Conservation (phyloP, 495 filamentous ascomycete species). For the Penicillium malachiteum region DNA sequence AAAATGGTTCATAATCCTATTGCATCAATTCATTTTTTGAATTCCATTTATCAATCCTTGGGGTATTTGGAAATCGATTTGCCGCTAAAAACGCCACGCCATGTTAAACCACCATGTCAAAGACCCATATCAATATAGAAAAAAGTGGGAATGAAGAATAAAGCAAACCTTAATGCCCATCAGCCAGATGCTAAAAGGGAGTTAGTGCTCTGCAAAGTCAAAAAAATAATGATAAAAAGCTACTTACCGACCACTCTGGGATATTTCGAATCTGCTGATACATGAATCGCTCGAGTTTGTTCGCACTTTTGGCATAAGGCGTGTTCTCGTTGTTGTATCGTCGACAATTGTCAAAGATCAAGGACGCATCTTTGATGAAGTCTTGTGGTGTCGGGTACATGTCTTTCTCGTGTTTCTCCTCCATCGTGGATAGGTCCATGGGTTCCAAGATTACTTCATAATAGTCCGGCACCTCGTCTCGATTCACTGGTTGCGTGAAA, state of each 20-base stretch:
- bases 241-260: slow-evolving; percentile 88
- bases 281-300: slow-evolving; percentile 96
- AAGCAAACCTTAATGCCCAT: slow-evolving; percentile 36
- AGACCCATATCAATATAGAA: slow-evolving; percentile 14
- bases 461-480: slow-evolving; percentile 94
- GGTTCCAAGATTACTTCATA: slow-evolving; percentile 98
- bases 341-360: slow-evolving; percentile 94
- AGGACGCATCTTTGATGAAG: slow-evolving; percentile 84
- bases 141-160: background rate
- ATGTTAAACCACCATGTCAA: slow-evolving; percentile 7
- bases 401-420: slow-evolving; percentile 90
- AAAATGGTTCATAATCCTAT: no score
- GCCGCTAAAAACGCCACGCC: slow-evolving; percentile 21
- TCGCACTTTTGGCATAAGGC: slow-evolving; percentile 92
- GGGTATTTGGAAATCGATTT: slow-evolving; percentile 24
- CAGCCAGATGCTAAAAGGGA: slow-evolving; percentile 47
- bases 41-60: slow-evolving; percentile 15
- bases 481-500: slow-evolving; percentile 89
- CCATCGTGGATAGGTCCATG: slow-evolving; percentile 97
- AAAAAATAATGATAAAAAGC: no score
- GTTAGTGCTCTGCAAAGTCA: slow-evolving; percentile 4
- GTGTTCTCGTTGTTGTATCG: slow-evolving; percentile 96
- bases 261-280: slow-evolving; percentile 89
- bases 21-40: background rate
- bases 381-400: slow-evolving; percentile 89